phyloP scores from a whole-genome alignment of 2,329 filamentous ascomycete species.

The Aspergillus sergii region DNA sequence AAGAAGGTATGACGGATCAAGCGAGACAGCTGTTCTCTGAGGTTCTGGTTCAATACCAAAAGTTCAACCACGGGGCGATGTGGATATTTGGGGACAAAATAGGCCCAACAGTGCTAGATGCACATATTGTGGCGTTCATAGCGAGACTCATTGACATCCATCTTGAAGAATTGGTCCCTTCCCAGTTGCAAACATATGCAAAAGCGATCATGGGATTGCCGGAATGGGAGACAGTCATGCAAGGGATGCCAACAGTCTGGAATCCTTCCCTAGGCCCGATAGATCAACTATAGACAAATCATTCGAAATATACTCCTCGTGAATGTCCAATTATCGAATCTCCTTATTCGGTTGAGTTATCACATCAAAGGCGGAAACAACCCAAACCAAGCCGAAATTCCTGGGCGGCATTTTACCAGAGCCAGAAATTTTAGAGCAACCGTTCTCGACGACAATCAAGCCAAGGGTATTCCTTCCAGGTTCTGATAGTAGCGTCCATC shows the following conservation, averaged over 20 bases:
- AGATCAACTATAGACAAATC: slow-evolving; percentile 12
- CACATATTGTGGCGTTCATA: slow-evolving; percentile 14
- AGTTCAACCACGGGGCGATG: slow-evolving; percentile 5
- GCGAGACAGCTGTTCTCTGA: slow-evolving; percentile 4
- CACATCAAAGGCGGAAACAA: neutral
- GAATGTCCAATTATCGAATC: neutral
- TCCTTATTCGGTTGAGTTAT: neutral
- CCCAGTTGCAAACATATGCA: slow-evolving; percentile 8
- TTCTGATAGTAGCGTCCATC: slow-evolving; percentile 47
- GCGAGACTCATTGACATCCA: slow-evolving; percentile 12
- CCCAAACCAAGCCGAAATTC: neutral
- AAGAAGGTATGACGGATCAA: slow-evolving; percentile 9
- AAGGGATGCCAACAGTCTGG: slow-evolving; percentile 15
- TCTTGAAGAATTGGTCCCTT: slow-evolving; percentile 12
- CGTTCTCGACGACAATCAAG: neutral
- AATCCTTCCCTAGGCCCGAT: slow-evolving; percentile 9
- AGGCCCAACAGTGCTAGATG: slow-evolving; percentile 16
- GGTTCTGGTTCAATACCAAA: slow-evolving; percentile 1
- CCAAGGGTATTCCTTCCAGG: slow-evolving; percentile 8
- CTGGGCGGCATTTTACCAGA: neutral
- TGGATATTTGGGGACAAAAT: slow-evolving; percentile 16
- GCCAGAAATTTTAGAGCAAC: neutral
- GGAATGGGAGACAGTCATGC: slow-evolving; percentile 10
- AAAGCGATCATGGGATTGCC: slow-evolving; percentile 6
- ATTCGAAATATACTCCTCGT: neutral